Conservation (phyloP, 1,284 basidiomycete species). For the Ceratobasidium sp. region DNA sequence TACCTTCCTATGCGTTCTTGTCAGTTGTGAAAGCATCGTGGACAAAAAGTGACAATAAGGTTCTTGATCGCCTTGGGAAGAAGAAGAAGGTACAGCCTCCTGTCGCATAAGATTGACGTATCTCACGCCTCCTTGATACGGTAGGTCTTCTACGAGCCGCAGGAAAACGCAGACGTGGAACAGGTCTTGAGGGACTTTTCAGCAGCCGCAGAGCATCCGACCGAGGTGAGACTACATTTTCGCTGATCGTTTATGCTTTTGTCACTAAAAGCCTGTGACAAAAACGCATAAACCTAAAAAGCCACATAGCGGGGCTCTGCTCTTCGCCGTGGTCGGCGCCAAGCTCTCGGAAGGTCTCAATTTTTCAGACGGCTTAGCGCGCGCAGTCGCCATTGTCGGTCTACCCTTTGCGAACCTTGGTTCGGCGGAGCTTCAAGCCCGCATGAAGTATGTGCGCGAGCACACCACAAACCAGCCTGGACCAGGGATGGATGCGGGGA, state of each 20-base stretch:
- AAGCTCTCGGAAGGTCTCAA: constrained; percentile 98
- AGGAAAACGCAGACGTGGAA: constrained; percentile 79
- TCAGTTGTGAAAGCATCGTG: constrained; percentile 73
- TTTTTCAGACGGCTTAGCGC: constrained; percentile 88
- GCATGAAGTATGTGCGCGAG: constrained; percentile 84
- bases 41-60: constrained; percentile 59
- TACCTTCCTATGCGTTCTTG: constrained; percentile 91
- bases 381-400: constrained; percentile 88
- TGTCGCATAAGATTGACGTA: constrained; percentile 42
- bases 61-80: constrained; percentile 65
- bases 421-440: constrained; percentile 89
- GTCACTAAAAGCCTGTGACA: neutral
- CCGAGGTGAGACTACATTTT: constrained; percentile 48
- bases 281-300: constrained; percentile 44
- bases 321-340: constrained; percentile 94
- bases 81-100: constrained; percentile 71
- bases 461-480: constrained; percentile 3
- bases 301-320: constrained; percentile 67
- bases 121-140: neutral
- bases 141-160: constrained; percentile 90
- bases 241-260: neutral
- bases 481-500: constrained; percentile 69
- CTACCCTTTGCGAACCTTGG: constrained; percentile 92
- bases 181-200: constrained; percentile 75
- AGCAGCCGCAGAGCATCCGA: constrained; percentile 61